These are phyloP conservation scores for Fusarium sp. DNA, from an alignment of 2,329 filamentous ascomycete species.

Conservation along the genomic window DNA sequence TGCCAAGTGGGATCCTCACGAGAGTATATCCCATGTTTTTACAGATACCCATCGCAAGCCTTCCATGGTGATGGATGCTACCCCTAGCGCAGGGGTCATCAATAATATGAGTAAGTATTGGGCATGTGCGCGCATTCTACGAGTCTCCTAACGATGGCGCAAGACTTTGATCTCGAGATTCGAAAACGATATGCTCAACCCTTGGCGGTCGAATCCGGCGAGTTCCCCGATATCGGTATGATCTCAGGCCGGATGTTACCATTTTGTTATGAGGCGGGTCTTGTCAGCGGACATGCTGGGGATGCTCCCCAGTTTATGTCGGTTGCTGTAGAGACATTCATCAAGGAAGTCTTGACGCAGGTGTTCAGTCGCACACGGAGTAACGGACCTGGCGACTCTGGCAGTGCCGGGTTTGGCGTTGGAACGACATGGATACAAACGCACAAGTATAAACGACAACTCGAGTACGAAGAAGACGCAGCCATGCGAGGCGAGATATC, in stretches of 20 bases:
- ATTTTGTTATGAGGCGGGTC: conserved; percentile 71
- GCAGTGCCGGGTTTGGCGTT: conserved; percentile 68
- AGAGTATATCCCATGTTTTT: conserved; percentile 62
- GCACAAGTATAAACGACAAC: conserved; percentile 75
- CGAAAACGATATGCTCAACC: conserved; percentile 70
- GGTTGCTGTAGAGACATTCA: conserved; percentile 70
- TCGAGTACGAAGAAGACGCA: conserved; percentile 77
- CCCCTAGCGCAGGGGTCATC: conserved; percentile 74
- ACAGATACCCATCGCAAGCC: conserved; percentile 58
- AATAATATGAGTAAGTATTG: conserved; percentile 76
- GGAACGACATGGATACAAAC: conserved; percentile 79
- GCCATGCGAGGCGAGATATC: conserved; percentile 75
- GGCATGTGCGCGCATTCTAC: not conserved
- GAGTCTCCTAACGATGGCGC: conserved; percentile 30
- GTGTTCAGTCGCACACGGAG: conserved; percentile 70
- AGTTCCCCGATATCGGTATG: conserved; percentile 70
- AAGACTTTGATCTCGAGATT: conserved; percentile 72
- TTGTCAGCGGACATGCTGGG: conserved; percentile 63
- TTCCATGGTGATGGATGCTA: conserved; percentile 64
- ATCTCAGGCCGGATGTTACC: conserved; percentile 72
- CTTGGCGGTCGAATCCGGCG: conserved; percentile 70
- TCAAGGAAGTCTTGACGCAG: conserved; percentile 70
- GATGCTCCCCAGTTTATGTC: conserved; percentile 71
- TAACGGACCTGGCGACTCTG: conserved; percentile 69
- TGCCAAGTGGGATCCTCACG: conserved; percentile 61